Conservation (phyloP, 1,284 basidiomycete genomes). For the Pisolithus thermaeus region DNA sequence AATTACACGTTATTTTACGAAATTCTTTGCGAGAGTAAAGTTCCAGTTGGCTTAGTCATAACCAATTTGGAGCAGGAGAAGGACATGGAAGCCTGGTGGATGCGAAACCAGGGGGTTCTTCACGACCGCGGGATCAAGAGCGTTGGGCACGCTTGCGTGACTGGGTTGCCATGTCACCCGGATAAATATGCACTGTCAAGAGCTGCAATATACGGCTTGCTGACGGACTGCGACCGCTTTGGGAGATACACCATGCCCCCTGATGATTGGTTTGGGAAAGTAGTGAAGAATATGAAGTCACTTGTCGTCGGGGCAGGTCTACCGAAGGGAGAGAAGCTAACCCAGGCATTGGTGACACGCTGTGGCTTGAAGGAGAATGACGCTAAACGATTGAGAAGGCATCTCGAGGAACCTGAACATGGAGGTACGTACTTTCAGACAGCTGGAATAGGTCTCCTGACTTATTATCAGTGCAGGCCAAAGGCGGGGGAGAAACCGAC, state of each 20-base stretch:
- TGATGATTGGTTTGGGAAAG: not conserved
- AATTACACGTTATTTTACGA: conserved; percentile 33
- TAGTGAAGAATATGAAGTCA: not conserved
- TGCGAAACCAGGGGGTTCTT: conserved; percentile 14
- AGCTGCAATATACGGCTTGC: not conserved
- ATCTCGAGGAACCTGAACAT: not conserved
- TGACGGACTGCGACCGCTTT: not conserved
- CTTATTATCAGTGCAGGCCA: too few species aligned
- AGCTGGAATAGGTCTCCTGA: too few species aligned
- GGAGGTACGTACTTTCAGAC: not conserved
- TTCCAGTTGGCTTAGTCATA: conserved; percentile 31
- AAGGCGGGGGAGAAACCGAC: too few species aligned
- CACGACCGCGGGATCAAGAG: conserved; percentile 21
- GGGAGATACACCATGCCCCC: not conserved
- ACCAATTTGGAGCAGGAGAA: conserved; percentile 32
- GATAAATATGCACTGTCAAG: not conserved
- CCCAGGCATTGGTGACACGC: not conserved
- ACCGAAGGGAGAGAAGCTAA: not conserved
- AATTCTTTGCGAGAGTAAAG: conserved; percentile 26
- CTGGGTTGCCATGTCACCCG: conserved; percentile 13
- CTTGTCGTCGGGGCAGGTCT: not conserved
- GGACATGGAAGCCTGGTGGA: conserved; percentile 29
- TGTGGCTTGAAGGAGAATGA: not conserved
- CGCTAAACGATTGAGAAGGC: not conserved
- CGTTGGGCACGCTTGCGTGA: conserved; percentile 32